These are phyloP conservation scores for Suillus tomentosus DNA, from an alignment of 768 basidiomycete genomes.

Conservation along the genomic window DNA sequence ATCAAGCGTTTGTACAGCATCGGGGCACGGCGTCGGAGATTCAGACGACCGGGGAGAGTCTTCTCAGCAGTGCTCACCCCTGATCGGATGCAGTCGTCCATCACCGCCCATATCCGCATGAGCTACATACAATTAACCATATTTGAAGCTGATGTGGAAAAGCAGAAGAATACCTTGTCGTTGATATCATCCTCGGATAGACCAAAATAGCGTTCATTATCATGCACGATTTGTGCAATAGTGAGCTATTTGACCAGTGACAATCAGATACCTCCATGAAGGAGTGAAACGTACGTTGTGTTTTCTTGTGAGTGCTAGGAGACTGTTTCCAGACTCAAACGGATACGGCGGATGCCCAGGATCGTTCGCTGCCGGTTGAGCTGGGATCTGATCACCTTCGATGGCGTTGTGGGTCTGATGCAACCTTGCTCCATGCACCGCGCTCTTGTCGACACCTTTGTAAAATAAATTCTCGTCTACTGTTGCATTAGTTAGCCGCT, in stretches of 20 bases:
- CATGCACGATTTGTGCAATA: conserved; percentile 91
- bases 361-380: conserved; percentile 23
- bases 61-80: conserved; percentile 82
- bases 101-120: conserved; percentile 84
- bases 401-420: conserved; percentile 60
- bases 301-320: conserved; percentile 73
- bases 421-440: conserved; percentile 78
- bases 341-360: conserved; percentile 77
- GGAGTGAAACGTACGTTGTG: conserved; percentile 66
- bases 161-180: conserved; percentile 51
- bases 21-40: conserved; percentile 80
- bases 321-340: conserved; percentile 74
- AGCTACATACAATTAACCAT: conserved; percentile 36
- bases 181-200: conserved; percentile 75
- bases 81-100: conserved; percentile 88
- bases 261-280: not conserved
- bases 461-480: conserved; percentile 95
- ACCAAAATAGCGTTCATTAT: conserved; percentile 86
- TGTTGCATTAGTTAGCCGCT: conserved; percentile 25
- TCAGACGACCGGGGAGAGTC: conserved; percentile 84
- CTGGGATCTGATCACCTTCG: conserved; percentile 19
- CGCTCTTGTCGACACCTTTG: conserved; percentile 83
- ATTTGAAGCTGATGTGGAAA: conserved; percentile 9
- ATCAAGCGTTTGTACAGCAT: conserved; percentile 88
- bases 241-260: conserved; percentile 59